phyloP scores from a whole-genome alignment of 2,329 filamentous ascomycete genomes.

The Xylariomycetidae sp. region DNA sequence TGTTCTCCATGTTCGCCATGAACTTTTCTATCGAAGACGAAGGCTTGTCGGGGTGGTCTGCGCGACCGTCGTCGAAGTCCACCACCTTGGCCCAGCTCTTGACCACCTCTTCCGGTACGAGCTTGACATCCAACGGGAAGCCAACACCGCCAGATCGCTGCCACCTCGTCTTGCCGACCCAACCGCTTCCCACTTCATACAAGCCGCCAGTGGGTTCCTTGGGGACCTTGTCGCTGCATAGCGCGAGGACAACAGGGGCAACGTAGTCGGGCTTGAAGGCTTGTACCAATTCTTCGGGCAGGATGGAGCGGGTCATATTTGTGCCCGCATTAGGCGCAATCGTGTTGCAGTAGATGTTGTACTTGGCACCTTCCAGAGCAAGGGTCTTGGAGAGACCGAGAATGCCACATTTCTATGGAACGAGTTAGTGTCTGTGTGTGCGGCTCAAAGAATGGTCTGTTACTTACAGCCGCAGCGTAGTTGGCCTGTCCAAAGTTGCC shows the following conservation, averaged over 20 bases:
- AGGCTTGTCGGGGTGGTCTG: conserved; percentile 77
- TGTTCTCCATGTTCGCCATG: conserved; percentile 80
- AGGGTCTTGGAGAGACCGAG: conserved; percentile 91
- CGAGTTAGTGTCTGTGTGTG: conserved; percentile 15
- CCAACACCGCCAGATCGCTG: conserved; percentile 83
- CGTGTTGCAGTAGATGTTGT: conserved; percentile 98
- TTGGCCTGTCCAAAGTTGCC: conserved; percentile 99
- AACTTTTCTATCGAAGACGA: conserved; percentile 72
- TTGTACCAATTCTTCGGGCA: conserved; percentile 96
- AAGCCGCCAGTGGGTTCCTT: conserved; percentile 77
- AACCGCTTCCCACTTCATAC: conserved; percentile 93
- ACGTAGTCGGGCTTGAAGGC: conserved; percentile 99
- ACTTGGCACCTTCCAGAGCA: conserved; percentile 87
- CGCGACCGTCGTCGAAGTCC: conserved; percentile 80
- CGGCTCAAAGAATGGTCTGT: no score
- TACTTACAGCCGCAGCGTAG: conserved; percentile 78
- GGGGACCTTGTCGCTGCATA: conserved; percentile 80
- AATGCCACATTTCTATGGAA: conserved; percentile 72
- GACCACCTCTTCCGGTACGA: conserved; percentile 79
- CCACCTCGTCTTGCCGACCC: conserved; percentile 89
- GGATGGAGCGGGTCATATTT: conserved; percentile 85
- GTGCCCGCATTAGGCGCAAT: conserved; percentile 97
- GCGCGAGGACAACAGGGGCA: conserved; percentile 82
- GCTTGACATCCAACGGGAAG: conserved; percentile 79
- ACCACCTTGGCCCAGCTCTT: conserved; percentile 72